Evolutionary conservation across 352 stramenopile genomes (phyloP), one percentile per base, ranked within the genome.

Genomic region (Pythium dissimile): DNA sequence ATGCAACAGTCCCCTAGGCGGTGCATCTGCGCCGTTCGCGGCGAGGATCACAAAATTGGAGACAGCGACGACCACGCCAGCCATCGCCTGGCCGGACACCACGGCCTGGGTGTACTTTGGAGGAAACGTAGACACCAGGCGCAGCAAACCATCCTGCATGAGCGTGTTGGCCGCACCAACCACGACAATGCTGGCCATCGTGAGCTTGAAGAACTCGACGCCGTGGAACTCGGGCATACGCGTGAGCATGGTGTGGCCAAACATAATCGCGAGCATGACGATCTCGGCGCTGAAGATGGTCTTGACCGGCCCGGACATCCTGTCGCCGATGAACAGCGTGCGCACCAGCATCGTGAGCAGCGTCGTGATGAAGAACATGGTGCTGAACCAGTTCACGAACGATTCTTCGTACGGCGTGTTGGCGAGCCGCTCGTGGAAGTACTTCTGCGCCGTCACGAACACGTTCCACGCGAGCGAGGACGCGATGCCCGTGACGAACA

Each of bases 351-450:
- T 89, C 20, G 78, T 75, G 54, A 88, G 69, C 39, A 94, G 65
- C 5, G 76, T 90, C 28, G 80, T 84, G 51, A 90, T 73, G 68
- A 92, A 93, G 63, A 92, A 93, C 16, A 69, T 77, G 60, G 90
- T 90, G 39, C 73, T 86, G 62, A 94, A 94, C 83, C 83, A 94
- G 58, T 89, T 92, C 20, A 93, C 74, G 58, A 94, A 94, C 37
- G 77, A 86, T 32, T 83, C 77, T 51, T 89, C 78, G 42, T 89
- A 90, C 35, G 71, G 62, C 11, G 83, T 93, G 18, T 73, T 49
- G 2, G 57, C 58, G 31, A 94, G 66, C 1, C 85, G 82, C 38
- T 73, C 51, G 23, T 77, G 66, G 59, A 94, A 94, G 72, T 93
- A 94, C 44, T 72, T 63, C 57, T 91, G 77, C 18, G 80, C 85